phyloP scores from a whole-genome alignment of 1,139 yeast species.

The Pichia inconspicua region DNA sequence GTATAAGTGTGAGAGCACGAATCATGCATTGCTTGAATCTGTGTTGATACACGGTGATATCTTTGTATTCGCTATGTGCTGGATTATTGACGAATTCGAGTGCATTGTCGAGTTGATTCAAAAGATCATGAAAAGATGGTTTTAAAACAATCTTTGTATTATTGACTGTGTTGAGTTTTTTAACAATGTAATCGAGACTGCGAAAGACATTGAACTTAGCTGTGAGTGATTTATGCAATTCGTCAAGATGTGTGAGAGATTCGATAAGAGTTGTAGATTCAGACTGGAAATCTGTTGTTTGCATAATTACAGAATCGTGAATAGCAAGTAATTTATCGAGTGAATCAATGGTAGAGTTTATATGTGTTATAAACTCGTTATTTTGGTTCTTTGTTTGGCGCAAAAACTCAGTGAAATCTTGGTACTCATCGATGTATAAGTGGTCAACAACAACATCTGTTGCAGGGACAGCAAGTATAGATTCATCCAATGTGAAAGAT shows the following conservation, averaged over 20 bases:
- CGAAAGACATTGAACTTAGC: slow-evolving; percentile 55
- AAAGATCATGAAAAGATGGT: slow-evolving; percentile 44
- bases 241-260: slow-evolving; percentile 40
- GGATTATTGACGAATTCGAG: slow-evolving; percentile 38
- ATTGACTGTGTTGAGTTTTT: slow-evolving; percentile 55
- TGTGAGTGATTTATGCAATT: slow-evolving; percentile 43
- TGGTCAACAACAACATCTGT: background rate
- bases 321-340: slow-evolving; percentile 40
- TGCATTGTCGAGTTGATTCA: slow-evolving; percentile 55
- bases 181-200: slow-evolving; percentile 60
- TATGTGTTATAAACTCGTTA: slow-evolving; percentile 33
- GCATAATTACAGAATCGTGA: slow-evolving; percentile 49
- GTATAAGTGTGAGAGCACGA: slow-evolving; percentile 67
- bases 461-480: background rate
- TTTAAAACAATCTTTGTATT: slow-evolving; percentile 57
- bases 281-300: slow-evolving; percentile 57
- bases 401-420: background rate
- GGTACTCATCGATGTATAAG: background rate
- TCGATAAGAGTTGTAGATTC: slow-evolving; percentile 48
- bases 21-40: slow-evolving; percentile 82
- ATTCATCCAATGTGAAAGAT: background rate
- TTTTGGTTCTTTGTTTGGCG: slow-evolving; percentile 27
- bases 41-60: slow-evolving; percentile 60
- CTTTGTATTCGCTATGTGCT: slow-evolving; percentile 49
- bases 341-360: slow-evolving; percentile 35